A percentile compares a stretch with the other conserved stretches of the same genome.
Evolutionary conservation across 441 rosid species (phyloP).

Genomic region (Monsonia emarginata): DNA sequence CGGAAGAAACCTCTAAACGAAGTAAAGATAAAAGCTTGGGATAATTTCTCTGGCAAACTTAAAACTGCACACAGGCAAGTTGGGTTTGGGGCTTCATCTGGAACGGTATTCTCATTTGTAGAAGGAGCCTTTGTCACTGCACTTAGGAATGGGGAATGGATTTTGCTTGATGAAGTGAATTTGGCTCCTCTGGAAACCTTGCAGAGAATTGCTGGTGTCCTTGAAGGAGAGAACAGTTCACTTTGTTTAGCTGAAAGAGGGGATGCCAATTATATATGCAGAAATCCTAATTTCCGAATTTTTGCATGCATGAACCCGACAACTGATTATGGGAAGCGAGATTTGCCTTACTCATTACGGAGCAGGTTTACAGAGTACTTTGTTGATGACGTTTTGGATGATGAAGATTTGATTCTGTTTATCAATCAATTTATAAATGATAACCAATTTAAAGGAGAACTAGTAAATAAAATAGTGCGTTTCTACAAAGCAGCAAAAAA

Average conservation of each 20-base stretch:
- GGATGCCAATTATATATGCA: conserved; percentile 55
- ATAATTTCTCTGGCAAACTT: conserved; percentile 42
- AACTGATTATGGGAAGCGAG: conserved; percentile 97
- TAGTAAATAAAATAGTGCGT: conserved; percentile 44
- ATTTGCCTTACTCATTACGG: conserved; percentile 62
- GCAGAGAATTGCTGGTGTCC: conserved; percentile 86
- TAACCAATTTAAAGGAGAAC: conserved; percentile 35
- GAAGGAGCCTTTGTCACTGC: conserved; percentile 94
- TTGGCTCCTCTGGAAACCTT: conserved; percentile 91
- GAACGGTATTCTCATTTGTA: conserved; percentile 84
- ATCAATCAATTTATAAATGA: conserved; percentile 62
- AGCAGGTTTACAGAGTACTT: conserved; percentile 86
- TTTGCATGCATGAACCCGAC: conserved; percentile 99
- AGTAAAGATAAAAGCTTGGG: conserved; percentile 43
- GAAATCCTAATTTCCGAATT: conserved; percentile 72
- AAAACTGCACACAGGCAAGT: conserved; percentile 44
- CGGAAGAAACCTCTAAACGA: conserved; percentile 52
- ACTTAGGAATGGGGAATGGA: conserved; percentile 83
- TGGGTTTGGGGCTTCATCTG: conserved; percentile 45
- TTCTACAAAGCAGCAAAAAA: conserved; percentile 74
- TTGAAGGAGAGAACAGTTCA: conserved; percentile 85
- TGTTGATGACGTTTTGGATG: conserved; percentile 76
- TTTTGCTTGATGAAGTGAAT: conserved; percentile 96
- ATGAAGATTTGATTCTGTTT: conserved; percentile 64
- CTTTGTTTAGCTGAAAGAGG: conserved; percentile 97